phyloP scores from a whole-genome alignment of 129 eudicot species.

The Artemisia argyi region DNA sequence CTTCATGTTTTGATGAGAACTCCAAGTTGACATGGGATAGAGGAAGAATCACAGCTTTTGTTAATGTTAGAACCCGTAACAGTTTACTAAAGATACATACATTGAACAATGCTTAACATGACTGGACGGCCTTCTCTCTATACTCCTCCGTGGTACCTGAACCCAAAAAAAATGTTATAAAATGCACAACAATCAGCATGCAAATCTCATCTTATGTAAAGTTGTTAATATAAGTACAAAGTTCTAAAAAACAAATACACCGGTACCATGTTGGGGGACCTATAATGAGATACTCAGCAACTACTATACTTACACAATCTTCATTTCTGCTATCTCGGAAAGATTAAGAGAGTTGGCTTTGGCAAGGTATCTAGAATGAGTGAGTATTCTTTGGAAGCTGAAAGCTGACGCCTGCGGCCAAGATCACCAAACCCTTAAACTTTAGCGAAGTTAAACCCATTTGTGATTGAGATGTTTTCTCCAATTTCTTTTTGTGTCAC shows the following conservation, averaged over 20 bases:
- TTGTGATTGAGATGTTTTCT: constrained; percentile 87
- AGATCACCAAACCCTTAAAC: constrained; percentile 91
- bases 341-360: constrained; percentile 97
- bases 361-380: constrained; percentile 95
- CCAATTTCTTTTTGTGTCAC: constrained; percentile 87
- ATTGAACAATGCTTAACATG: too few species aligned
- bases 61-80: too few species aligned
- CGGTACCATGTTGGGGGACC: not conserved
- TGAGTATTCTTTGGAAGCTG: constrained; percentile 95
- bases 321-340: constrained; percentile 98
- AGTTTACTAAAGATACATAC: too few species aligned
- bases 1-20: too few species aligned
- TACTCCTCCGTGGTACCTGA: constrained; percentile 91
- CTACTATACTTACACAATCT: constrained; percentile 88
- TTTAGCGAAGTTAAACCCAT: constrained; percentile 66
- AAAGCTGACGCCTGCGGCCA: constrained; percentile 81
- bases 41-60: too few species aligned
- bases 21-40: too few species aligned
- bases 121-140: constrained; percentile 87
- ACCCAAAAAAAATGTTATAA: constrained; percentile 14
- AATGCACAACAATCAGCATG: not conserved
- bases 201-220: not conserved
- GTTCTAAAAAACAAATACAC: not conserved
- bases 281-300: not conserved
- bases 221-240: not conserved